These are phyloP conservation scores for Mrakia frigida DNA, from an alignment of 768 basidiomycete genomes.

Conservation along the genomic window DNA sequence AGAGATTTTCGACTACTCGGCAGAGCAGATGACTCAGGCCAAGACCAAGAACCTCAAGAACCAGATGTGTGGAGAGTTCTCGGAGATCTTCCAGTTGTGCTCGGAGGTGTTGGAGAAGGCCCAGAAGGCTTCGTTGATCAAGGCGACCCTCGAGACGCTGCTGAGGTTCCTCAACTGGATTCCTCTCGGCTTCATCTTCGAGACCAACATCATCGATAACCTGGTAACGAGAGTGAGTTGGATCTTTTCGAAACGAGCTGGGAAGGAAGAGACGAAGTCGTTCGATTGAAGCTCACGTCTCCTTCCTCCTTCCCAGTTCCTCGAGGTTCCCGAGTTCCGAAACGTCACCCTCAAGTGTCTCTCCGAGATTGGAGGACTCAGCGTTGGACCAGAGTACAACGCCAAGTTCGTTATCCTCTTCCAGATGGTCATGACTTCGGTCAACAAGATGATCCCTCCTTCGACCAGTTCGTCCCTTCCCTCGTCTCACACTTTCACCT, in stretches of 20 bases:
- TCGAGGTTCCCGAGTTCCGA: slow-evolving; percentile 93
- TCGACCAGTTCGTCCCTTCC: slow-evolving; percentile 56
- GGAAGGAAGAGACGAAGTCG: neutral
- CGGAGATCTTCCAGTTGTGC: slow-evolving; percentile 96
- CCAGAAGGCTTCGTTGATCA: slow-evolving; percentile 91
- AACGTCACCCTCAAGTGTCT: slow-evolving; percentile 95
- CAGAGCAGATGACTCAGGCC: slow-evolving; percentile 96
- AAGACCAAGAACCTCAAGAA: slow-evolving; percentile 97
- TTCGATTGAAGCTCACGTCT: neutral
- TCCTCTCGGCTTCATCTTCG: slow-evolving; percentile 96
- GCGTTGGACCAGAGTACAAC: slow-evolving; percentile 94
- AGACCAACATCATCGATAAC: slow-evolving; percentile 93
- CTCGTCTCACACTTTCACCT: neutral
- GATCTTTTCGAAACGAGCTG: neutral
- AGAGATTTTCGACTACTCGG: slow-evolving; percentile 97
- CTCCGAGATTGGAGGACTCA: slow-evolving; percentile 90
- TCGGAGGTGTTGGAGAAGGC: slow-evolving; percentile 94
- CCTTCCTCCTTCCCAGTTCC: slow-evolving; percentile 58
- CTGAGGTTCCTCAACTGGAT: slow-evolving; percentile 98
- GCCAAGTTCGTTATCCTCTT: slow-evolving; percentile 96
- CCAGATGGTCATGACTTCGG: slow-evolving; percentile 94
- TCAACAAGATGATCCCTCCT: slow-evolving; percentile 95
- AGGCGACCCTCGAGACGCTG: slow-evolving; percentile 87
- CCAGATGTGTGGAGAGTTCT: slow-evolving; percentile 95
- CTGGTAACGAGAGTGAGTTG: slow-evolving; percentile 82